These are phyloP conservation scores for Coemansia brasiliensis DNA, from an alignment of 192 early-diverging fungal genomes.

Conservation along the genomic window DNA sequence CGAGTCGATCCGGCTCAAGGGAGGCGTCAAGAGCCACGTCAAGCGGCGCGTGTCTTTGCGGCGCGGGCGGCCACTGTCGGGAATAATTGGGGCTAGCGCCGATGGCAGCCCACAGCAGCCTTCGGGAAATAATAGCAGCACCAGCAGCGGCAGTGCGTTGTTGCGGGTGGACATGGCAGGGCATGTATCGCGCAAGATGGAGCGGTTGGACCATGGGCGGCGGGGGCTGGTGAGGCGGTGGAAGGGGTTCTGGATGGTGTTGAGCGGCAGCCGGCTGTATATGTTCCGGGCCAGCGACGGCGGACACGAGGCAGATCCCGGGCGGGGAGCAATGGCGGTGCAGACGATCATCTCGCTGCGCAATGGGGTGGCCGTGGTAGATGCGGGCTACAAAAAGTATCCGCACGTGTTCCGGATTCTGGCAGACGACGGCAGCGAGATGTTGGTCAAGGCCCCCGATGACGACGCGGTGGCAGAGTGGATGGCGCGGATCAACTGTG, in stretches of 20 bases:
- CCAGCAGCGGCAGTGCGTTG: constrained; percentile 20
- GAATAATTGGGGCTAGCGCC: constrained; percentile 26
- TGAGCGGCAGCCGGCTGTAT: constrained; percentile 75
- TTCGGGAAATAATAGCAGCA: no score
- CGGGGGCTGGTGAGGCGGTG: constrained; percentile 66
- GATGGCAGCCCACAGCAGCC: neutral
- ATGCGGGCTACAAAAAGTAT: constrained; percentile 72
- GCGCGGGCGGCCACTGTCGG: constrained; percentile 50
- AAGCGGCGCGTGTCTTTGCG: constrained; percentile 45
- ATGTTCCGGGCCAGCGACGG: constrained; percentile 64
- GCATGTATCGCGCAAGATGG: constrained; percentile 70
- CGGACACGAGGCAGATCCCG: constrained; percentile 6
- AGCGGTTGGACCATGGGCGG: constrained; percentile 65
- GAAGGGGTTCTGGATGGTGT: constrained; percentile 73
- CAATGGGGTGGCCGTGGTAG: constrained; percentile 68
- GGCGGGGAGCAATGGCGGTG: constrained; percentile 22
- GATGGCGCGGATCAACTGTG: constrained; percentile 81
- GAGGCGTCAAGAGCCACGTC: constrained; percentile 41
- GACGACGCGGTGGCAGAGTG: constrained; percentile 76
- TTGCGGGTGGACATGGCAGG: constrained; percentile 68
- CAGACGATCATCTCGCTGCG: constrained; percentile 61
- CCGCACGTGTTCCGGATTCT: constrained; percentile 77
- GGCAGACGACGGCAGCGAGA: constrained; percentile 69
- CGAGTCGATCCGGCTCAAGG: constrained; percentile 47
- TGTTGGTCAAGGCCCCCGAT: constrained; percentile 66